Evolutionary conservation across 352 stramenopile species (phyloP).

Genomic region (Pythium dissotocum): DNA sequence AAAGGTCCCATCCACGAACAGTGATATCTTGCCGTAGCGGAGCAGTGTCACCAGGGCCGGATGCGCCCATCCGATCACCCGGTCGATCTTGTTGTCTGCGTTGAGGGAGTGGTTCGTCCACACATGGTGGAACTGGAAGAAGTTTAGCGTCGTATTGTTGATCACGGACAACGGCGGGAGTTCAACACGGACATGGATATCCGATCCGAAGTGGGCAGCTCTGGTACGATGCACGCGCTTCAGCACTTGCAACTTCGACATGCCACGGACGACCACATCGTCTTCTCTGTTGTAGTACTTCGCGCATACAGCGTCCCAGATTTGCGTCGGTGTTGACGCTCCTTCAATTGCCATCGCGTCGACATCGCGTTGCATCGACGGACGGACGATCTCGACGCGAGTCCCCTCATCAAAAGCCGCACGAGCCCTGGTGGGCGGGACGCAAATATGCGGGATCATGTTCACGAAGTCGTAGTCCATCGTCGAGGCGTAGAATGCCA

Average conservation of each 20-base stretch:
- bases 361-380: conserved; percentile 1
- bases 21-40: conserved; percentile 11
- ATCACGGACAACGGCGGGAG: neutral
- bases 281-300: conserved; percentile 5
- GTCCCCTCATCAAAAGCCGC: neutral
- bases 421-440: neutral
- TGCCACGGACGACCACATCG: conserved; percentile 4
- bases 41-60: conserved; percentile 19
- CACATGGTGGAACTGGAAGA: conserved; percentile 18
- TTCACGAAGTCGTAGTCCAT: conserved; percentile 9
- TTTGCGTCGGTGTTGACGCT: conserved; percentile 1
- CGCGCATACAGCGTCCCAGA: conserved; percentile 1
- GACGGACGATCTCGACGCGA: neutral
- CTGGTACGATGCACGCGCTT: conserved; percentile 7
- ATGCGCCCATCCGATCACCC: conserved; percentile 26
- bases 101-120: conserved; percentile 10
- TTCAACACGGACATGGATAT: neutral
- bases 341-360: neutral
- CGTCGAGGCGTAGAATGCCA: neutral
- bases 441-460: neutral
- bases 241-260: conserved; percentile 13
- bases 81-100: conserved; percentile 6
- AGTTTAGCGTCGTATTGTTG: neutral
- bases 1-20: conserved; percentile 35
- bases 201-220: neutral